phyloP scores from a whole-genome alignment of 2,329 filamentous ascomycete species.

The Colletotrichum truncatum region DNA sequence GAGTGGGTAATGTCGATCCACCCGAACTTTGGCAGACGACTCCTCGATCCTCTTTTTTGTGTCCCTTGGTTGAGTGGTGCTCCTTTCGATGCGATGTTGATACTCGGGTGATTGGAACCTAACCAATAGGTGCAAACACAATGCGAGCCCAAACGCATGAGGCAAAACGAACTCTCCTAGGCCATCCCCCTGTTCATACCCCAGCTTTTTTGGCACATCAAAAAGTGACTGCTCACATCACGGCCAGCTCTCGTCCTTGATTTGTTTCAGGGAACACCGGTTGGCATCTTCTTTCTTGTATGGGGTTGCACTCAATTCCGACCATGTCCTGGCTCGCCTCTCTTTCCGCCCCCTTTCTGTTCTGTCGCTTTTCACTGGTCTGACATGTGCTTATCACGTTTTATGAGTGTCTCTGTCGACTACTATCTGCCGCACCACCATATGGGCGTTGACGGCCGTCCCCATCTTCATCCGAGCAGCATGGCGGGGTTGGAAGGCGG shows the following conservation, averaged over 20 bases:
- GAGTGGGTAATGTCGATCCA: conserved; percentile 13
- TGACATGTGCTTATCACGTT: conserved; percentile 21
- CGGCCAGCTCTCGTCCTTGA: conserved; percentile 7
- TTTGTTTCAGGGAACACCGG: conserved; percentile 11
- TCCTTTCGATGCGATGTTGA: not conserved
- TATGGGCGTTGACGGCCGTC: not conserved
- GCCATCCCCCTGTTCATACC: not conserved
- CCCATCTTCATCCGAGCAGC: not conserved
- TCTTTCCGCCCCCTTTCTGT: not conserved
- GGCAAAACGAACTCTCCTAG: not conserved
- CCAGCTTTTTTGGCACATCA: not conserved
- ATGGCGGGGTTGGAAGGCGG: not conserved
- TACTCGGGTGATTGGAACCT: not conserved
- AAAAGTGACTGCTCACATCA: conserved; percentile 30
- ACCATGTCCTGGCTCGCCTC: not conserved
- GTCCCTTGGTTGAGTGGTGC: not conserved
- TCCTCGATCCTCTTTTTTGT: not conserved
- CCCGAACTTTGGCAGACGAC: not conserved
- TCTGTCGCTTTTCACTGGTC: not conserved
- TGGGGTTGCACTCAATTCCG: conserved; percentile 5
- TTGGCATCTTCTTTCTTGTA: not conserved
- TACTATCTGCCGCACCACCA: not conserved
- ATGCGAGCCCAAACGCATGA: not conserved
- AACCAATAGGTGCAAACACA: not conserved
- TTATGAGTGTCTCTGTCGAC: not conserved